phyloP scores from a whole-genome alignment of 2,329 filamentous ascomycete genomes.

The Monilinia fructicola region DNA sequence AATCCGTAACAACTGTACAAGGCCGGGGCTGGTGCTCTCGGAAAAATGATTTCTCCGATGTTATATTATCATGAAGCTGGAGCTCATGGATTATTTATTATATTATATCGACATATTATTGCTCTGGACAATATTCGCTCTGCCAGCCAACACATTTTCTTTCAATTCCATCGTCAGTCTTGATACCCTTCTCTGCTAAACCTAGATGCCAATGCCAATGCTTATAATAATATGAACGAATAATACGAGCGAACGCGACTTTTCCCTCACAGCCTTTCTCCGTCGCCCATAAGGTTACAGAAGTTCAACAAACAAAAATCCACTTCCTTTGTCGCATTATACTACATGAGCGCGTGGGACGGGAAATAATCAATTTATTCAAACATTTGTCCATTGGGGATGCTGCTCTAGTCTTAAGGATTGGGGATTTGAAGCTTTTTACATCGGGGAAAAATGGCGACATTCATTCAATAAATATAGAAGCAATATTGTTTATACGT shows the following conservation, averaged over 20 bases:
- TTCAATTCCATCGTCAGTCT: neutral
- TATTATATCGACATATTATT: too few relatives aligned
- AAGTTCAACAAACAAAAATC: neutral
- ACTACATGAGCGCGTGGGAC: neutral
- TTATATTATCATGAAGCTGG: neutral
- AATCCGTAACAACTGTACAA: neutral
- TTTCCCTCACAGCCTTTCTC: neutral
- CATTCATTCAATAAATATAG: neutral
- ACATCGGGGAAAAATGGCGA: neutral
- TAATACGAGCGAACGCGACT: too few relatives aligned
- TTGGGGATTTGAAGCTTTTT: neutral
- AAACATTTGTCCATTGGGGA: neutral
- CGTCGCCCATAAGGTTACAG: too few relatives aligned
- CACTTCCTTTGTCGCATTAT: constrained; percentile 2
- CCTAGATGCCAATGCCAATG: neutral
- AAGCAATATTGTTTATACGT: neutral
- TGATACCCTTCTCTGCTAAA: neutral
- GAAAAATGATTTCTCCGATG: constrained; percentile 11
- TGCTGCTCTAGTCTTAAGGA: too few relatives aligned
- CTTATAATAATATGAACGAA: neutral
- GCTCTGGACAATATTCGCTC: neutral
- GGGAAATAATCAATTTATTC: neutral
- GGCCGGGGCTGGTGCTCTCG: neutral
- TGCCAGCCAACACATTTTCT: neutral
- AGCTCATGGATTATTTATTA: neutral